These are phyloP conservation scores for Rhodotorula sp. DNA, from an alignment of 1,284 basidiomycete species.

Conservation along the genomic window DNA sequence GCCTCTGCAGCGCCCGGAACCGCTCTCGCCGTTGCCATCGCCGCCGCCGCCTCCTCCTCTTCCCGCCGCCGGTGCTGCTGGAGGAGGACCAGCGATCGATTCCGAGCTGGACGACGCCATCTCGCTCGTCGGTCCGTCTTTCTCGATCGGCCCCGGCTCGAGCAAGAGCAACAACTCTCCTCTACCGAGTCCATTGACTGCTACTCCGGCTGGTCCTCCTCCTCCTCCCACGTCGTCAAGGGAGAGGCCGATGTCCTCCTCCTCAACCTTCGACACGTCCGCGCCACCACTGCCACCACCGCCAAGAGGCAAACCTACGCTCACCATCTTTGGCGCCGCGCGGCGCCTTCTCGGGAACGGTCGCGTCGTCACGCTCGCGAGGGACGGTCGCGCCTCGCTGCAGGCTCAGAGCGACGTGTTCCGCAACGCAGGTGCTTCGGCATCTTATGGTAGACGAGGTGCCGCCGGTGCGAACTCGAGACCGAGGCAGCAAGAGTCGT, in stretches of 20 bases:
- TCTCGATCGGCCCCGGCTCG: background rate
- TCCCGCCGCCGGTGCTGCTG: background rate
- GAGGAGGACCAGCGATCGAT: background rate
- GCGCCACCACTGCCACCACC: background rate
- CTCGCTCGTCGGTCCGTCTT: slow-evolving; percentile 15
- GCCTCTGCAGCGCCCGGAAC: too few species aligned
- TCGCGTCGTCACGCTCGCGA: slow-evolving; percentile 12
- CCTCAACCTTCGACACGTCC: background rate
- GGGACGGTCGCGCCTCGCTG: slow-evolving; percentile 8
- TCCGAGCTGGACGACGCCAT: slow-evolving; percentile 14
- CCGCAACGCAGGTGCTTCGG: too few species aligned
- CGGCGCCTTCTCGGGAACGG: slow-evolving; percentile 19
- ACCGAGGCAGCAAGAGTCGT: slow-evolving; percentile 9
- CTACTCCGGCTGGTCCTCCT: too few species aligned
- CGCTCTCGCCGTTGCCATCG: background rate
- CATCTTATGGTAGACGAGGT: too few species aligned
- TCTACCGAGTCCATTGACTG: too few species aligned
- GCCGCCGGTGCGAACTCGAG: background rate
- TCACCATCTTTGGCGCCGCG: slow-evolving; percentile 36
- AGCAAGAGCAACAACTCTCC: background rate
- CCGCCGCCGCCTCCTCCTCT: slow-evolving; percentile 6
- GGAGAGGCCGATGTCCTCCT: too few species aligned
- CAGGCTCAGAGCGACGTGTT: background rate
- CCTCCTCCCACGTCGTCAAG: too few species aligned
- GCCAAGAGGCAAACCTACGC: background rate